A percentile compares a stretch with the other conserved stretches of the same genome.
Evolutionary conservation across 176 grass and related monocot species (phyloP).

Genomic region (bread wheat (Triticum aestivum)): IWGSC_CS_RefSeq_v2.1 NC_057800.1:207203749-207204248

Average conservation of each 20-base stretch:
- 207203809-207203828: background rate
- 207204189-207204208: constrained; percentile 42
- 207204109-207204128: constrained; percentile 71
- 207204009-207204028: background rate
- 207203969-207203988: background rate
- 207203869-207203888: background rate
- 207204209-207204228: constrained; percentile 83
- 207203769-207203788: background rate
- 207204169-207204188: constrained; percentile 88
- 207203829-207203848: background rate
- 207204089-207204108: constrained; percentile 19
- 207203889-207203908: background rate
- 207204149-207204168: constrained; percentile 85
- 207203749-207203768: background rate
- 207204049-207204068: constrained; percentile 10
- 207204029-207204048: background rate
- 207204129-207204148: constrained; percentile 78
- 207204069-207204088: background rate
- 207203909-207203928: constrained; percentile 16
- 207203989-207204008: background rate
- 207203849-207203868: background rate
- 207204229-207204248: constrained; percentile 87
- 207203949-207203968: constrained; percentile 11
- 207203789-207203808: background rate
- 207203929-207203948: constrained; percentile 20